These are phyloP conservation scores for Rhynchospora pubera DNA, from an alignment of 176 grass and related monocot genomes.

Conservation along the genomic window DNA sequence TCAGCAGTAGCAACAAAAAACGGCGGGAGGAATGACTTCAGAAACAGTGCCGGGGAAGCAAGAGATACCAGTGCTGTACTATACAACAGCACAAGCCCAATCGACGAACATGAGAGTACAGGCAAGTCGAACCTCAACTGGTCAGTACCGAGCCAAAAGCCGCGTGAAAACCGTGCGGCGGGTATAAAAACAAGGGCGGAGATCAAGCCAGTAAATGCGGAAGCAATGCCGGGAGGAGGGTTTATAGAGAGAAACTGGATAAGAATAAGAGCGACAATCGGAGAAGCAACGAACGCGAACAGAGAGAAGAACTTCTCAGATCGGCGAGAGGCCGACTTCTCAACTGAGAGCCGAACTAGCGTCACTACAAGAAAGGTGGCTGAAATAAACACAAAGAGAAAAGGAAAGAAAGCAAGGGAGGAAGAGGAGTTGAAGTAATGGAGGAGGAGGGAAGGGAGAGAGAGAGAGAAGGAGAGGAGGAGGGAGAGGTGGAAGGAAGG, in stretches of 20 bases:
- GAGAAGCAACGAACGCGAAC: slow-evolving; percentile 25
- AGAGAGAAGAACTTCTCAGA: slow-evolving; percentile 41
- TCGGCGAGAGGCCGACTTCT: slow-evolving; percentile 36
- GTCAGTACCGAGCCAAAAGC: slow-evolving; percentile 89
- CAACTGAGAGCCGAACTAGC: slow-evolving; percentile 40
- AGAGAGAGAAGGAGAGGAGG: slow-evolving; percentile 35
- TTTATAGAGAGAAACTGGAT: slow-evolving; percentile 25
- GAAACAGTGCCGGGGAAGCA: slow-evolving; percentile 31
- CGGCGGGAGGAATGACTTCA: slow-evolving; percentile 26
- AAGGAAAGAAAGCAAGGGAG: slow-evolving; percentile 9
- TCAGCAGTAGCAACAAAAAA: slow-evolving; percentile 14
- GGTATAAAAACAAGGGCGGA: slow-evolving; percentile 50
- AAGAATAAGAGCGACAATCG: slow-evolving; percentile 24
- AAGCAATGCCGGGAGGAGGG: slow-evolving; percentile 33
- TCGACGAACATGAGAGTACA: slow-evolving; percentile 43
- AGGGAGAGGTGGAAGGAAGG: slow-evolving; percentile 34
- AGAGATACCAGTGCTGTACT: slow-evolving; percentile 39
- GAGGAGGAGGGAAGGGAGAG: slow-evolving; percentile 27
- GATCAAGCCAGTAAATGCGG: slow-evolving; percentile 19
- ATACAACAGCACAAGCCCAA: slow-evolving; percentile 39
- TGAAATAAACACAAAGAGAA: slow-evolving; percentile 1
- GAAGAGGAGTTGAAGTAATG: not conserved
- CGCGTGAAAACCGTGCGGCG: slow-evolving; percentile 40
- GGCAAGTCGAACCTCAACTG: slow-evolving; percentile 58
- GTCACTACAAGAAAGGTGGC: slow-evolving; percentile 30